Evolutionary conservation across 805 yeast genomes (phyloP).

Genomic region (Middelhovenomyces tepae): DNA sequence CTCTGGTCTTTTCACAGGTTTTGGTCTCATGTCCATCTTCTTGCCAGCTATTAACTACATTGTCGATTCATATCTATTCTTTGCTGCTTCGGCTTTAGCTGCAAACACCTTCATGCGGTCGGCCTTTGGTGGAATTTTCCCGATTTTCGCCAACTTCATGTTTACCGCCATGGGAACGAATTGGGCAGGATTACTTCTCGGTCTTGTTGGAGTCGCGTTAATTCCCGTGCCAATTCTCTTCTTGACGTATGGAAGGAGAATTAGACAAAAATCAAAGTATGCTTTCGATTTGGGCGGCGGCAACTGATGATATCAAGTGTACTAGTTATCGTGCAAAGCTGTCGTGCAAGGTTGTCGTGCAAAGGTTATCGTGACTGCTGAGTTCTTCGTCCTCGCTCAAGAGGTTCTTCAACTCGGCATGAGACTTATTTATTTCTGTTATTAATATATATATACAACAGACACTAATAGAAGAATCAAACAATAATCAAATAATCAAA

Average conservation of each 20-base stretch:
- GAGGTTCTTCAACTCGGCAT: too few relatives aligned
- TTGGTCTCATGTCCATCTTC: slow-evolving; percentile 61
- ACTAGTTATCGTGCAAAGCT: too few relatives aligned
- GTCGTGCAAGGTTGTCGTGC: too few relatives aligned
- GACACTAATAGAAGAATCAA: too few relatives aligned
- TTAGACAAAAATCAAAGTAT: slow-evolving; percentile 51
- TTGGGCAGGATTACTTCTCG: slow-evolving; percentile 73
- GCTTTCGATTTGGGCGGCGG: slow-evolving; percentile 33
- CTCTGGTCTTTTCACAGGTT: slow-evolving; percentile 56
- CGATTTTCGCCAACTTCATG: slow-evolving; percentile 65
- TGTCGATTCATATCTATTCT: slow-evolving; percentile 57
- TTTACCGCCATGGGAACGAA: slow-evolving; percentile 57
- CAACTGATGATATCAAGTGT: too few relatives aligned
- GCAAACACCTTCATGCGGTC: slow-evolving; percentile 67
- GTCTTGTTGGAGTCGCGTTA: slow-evolving; percentile 48
- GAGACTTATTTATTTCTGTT: too few relatives aligned
- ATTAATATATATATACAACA: too few relatives aligned
- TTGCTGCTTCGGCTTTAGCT: slow-evolving; percentile 74
- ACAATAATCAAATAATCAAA: too few relatives aligned
- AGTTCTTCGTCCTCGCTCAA: too few relatives aligned
- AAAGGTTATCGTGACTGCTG: too few relatives aligned
- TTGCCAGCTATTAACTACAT: slow-evolving; percentile 62
- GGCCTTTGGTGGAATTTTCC: slow-evolving; percentile 59
- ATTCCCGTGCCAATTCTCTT: slow-evolving; percentile 65
- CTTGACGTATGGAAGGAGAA: slow-evolving; percentile 44